Conservation (phyloP, 352 stramenopile genomes). For the Pythium periplocum region DNA sequence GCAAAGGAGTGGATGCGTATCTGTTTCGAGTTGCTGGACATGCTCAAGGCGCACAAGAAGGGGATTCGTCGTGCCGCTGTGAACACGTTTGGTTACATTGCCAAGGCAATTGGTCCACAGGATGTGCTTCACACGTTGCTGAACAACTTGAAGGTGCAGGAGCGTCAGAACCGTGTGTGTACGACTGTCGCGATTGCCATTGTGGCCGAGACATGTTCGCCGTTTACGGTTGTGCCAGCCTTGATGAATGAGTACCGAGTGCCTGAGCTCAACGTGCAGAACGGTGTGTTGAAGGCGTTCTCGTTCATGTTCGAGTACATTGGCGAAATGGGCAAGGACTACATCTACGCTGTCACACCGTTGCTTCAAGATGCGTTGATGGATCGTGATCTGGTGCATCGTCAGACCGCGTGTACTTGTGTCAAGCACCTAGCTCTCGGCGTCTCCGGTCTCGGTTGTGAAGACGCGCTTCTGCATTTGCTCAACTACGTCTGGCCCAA, state of each 20-base stretch:
- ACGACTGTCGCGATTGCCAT: conserved; percentile 99
- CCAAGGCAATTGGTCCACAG: conserved; percentile 97
- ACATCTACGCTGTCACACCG: conserved; percentile 98
- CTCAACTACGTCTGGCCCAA: conserved; percentile 99
- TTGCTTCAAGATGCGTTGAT: conserved; percentile 99
- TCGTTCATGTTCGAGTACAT: conserved; percentile 99
- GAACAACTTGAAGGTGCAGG: conserved; percentile 99
- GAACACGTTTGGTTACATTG: conserved; percentile 99
- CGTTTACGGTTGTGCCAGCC: conserved; percentile 98
- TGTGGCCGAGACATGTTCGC: conserved; percentile 98
- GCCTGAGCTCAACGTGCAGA: conserved; percentile 99
- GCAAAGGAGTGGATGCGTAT: conserved; percentile 99
- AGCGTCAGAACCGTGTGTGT: conserved; percentile 98
- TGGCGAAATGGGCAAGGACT: conserved; percentile 99
- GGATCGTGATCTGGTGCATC: conserved; percentile 98
- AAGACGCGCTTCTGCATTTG: conserved; percentile 97
- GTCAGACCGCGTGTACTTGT: conserved; percentile 95
- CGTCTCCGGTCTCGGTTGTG: conserved; percentile 94
- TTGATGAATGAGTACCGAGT: conserved; percentile 99
- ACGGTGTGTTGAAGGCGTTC: conserved; percentile 99
- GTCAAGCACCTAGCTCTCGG: conserved; percentile 98
- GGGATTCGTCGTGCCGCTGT: conserved; percentile 96
- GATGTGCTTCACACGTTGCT: conserved; percentile 98
- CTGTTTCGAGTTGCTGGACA: conserved; percentile 99
- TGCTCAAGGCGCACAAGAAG: conserved; percentile 99